Evolutionary conservation across 768 basidiomycete species (phyloP), one percentile per base, ranked within the genome.

Genomic region (Collybiopsis confluens): DNA sequence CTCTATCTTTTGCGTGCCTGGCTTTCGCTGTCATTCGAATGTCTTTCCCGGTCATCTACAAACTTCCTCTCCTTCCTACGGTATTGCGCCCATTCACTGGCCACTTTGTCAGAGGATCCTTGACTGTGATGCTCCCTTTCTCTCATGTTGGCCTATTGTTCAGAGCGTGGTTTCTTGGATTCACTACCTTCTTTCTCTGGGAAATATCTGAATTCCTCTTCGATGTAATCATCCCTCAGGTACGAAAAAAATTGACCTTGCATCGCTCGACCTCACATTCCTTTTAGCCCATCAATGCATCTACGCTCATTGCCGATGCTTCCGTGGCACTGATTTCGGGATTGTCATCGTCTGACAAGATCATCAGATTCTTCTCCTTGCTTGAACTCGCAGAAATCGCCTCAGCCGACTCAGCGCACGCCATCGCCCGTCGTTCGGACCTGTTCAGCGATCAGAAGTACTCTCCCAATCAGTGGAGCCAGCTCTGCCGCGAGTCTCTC

Each of bases 361-460:
- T 75, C 24, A 86, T 81, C 66, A 77, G 78, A 38, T 78, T 85
- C 62, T 81, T 85, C 56, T 88, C 89, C 0, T 88, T 82, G 59
- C 68, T 76, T 0, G 89, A 91, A 56, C 73, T 92, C 37, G 67
- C 66, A 9, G 70, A 72, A 3, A 61, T 88, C 10, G 75, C 84
- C 0, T 64, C 67, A n/a, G 76, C 77, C 20, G 65, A 67, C 4
- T 71, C 74, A 3, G 43, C 75, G 2, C 59, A 70, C 1, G 76
- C 75, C 0, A 63, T 69, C 10, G 63, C 75, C 0, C 75, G 74
- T 30, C 76, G 86, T 10, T 74, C 75, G 0, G 74, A 79, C 0
- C 62, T 90, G 1, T 90, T 89, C 60, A 76, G 76, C 0, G 88
- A 90, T 59, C 83, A 86, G 61, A 86, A 85, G 59, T 79, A 80